Evolutionary conservation across 2,329 filamentous ascomycete species (phyloP).

Genomic region (Diaporthe ampelina): DNA sequence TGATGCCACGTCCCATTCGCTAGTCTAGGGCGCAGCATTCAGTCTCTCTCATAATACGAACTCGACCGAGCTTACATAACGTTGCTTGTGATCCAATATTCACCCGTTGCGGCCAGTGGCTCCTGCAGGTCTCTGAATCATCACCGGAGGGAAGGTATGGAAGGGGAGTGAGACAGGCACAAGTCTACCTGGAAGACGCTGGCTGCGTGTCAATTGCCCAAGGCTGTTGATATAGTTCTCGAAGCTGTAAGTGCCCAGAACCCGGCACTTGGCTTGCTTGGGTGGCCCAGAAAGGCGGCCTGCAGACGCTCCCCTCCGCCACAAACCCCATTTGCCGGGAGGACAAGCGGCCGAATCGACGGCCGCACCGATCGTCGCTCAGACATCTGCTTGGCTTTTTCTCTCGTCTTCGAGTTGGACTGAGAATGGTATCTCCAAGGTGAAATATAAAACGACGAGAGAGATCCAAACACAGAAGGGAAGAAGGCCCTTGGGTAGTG

Average conservation of each 20-base stretch:
- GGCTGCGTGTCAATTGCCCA: not conserved
- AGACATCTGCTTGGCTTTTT: too few relatives aligned
- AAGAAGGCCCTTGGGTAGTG: not conserved
- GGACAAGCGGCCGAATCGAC: slow-evolving; percentile 23
- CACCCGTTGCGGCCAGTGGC: not conserved
- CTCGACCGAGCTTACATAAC: not conserved
- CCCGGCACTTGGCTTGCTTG: not conserved
- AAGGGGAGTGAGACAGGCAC: not conserved
- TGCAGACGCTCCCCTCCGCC: slow-evolving; percentile 11
- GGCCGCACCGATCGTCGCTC: slow-evolving; percentile 15
- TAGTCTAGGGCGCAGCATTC: slow-evolving; percentile 15
- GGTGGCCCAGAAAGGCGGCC: not conserved
- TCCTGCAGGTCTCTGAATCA: not conserved
- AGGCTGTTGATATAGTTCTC: not conserved
- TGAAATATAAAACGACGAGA: not conserved
- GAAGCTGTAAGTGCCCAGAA: not conserved
- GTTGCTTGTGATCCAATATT: not conserved
- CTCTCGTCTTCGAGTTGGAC: not conserved
- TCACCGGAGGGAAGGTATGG: not conserved
- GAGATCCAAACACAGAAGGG: not conserved
- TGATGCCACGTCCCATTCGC: slow-evolving; percentile 5
- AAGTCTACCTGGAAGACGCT: not conserved
- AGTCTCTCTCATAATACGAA: not conserved
- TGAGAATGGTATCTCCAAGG: not conserved
- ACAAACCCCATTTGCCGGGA: slow-evolving; percentile 1